phyloP scores from a whole-genome alignment of 2,329 filamentous ascomycete genomes.

The Exophiala bonariae region DNA sequence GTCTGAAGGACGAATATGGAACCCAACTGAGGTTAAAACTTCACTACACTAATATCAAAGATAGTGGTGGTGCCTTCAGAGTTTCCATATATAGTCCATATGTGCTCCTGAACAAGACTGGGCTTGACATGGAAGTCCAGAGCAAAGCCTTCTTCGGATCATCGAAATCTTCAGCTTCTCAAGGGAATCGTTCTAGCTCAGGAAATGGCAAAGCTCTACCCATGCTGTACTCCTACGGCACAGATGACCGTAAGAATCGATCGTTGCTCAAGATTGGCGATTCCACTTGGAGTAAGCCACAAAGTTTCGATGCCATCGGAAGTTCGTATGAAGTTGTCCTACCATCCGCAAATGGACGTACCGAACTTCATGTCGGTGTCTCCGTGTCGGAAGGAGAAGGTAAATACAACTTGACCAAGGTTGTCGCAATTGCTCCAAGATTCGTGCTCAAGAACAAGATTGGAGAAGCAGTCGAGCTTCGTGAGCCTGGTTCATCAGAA shows the following conservation, averaged over 20 bases:
- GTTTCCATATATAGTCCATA: constrained; percentile 95
- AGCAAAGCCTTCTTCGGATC: constrained; percentile 87
- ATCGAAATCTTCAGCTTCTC: constrained; percentile 79
- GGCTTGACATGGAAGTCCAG: constrained; percentile 80
- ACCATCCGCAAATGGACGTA: constrained; percentile 66
- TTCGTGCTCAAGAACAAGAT: constrained; percentile 95
- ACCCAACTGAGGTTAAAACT: constrained; percentile 77
- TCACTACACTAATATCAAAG: constrained; percentile 86
- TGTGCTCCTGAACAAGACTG: constrained; percentile 92
- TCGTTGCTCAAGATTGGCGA: constrained; percentile 84
- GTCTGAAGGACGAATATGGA: constrained; percentile 82
- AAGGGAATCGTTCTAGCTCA: constrained; percentile 62
- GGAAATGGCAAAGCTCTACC: constrained; percentile 68
- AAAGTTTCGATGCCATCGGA: constrained; percentile 96
- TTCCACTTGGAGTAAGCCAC: constrained; percentile 93
- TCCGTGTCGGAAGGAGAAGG: constrained; percentile 88
- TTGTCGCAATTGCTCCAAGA: constrained; percentile 86
- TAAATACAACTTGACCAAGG: constrained; percentile 97
- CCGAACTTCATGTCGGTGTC: constrained; percentile 88
- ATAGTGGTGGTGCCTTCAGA: constrained; percentile 93
- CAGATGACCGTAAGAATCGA: constrained; percentile 86
- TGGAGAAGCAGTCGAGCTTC: constrained; percentile 81
- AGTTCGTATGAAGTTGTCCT: constrained; percentile 87
- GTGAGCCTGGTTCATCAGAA: constrained; percentile 88
- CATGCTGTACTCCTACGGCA: constrained; percentile 93